Conservation (phyloP, 768 basidiomycete genomes). For the Psilocybe tampanensis region DNA sequence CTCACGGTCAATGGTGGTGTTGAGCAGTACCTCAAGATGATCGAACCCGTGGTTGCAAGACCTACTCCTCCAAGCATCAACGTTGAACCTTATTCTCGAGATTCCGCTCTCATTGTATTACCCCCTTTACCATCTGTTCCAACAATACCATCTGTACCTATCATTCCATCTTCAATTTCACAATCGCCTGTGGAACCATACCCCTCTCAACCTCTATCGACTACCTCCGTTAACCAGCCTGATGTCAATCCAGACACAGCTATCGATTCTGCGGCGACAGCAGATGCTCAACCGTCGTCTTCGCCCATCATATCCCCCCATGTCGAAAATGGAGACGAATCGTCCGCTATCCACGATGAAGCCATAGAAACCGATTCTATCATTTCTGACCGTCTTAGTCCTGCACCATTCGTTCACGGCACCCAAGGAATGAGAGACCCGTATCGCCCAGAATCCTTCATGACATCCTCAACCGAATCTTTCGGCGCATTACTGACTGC, state of each 20-base stretch:
- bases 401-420: slow-evolving; percentile 7
- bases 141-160: slow-evolving; percentile 7
- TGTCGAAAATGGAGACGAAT: not conserved
- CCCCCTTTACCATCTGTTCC: slow-evolving; percentile 8
- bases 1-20: slow-evolving; percentile 63
- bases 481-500: slow-evolving; percentile 45
- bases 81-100: slow-evolving; percentile 2
- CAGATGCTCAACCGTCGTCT: slow-evolving; percentile 10
- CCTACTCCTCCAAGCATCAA: not conserved
- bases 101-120: slow-evolving; percentile 2
- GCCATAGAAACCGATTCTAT: not conserved
- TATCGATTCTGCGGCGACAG: not conserved
- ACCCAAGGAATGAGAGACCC: slow-evolving; percentile 8
- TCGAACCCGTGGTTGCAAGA: slow-evolving; percentile 33
- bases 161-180: slow-evolving; percentile 4
- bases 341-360: not conserved
- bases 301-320: not conserved
- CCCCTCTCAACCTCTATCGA: not conserved
- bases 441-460: slow-evolving; percentile 38
- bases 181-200: slow-evolving; percentile 8
- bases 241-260: not conserved
- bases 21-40: slow-evolving; percentile 65
- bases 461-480: slow-evolving; percentile 53
- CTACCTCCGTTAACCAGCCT: slow-evolving; percentile 15
- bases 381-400: slow-evolving; percentile 1